These are phyloP conservation scores for Tuber melanosporum DNA, from an alignment of 495 filamentous ascomycete genomes.

Conservation along the genomic window DNA sequence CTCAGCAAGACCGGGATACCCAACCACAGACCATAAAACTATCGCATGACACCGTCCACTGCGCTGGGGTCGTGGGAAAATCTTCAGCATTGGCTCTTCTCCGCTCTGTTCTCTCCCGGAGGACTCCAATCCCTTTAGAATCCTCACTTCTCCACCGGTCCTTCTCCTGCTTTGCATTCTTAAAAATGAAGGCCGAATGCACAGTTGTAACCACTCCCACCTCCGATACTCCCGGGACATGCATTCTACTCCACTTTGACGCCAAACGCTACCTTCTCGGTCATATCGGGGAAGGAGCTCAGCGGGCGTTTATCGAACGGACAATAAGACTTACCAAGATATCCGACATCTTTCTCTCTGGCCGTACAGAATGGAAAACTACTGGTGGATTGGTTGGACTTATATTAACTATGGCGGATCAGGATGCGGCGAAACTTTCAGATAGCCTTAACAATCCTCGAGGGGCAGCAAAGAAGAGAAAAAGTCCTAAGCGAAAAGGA, in stretches of 20 bases:
- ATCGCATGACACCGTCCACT: background rate
- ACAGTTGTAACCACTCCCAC: slow-evolving; percentile 78
- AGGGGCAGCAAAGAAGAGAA: slow-evolving; percentile 38
- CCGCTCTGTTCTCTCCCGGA: slow-evolving; percentile 15
- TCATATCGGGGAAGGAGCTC: slow-evolving; percentile 72
- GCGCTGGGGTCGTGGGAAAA: background rate
- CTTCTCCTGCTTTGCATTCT: slow-evolving; percentile 20
- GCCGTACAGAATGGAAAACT: slow-evolving; percentile 64
- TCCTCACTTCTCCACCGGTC: slow-evolving; percentile 8
- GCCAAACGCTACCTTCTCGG: slow-evolving; percentile 82
- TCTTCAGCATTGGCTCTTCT: slow-evolving; percentile 28
- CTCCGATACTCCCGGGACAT: slow-evolving; percentile 78
- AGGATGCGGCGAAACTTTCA: slow-evolving; percentile 42
- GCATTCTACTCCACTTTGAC: slow-evolving; percentile 68
- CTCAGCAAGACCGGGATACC: background rate
- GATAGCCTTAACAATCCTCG: slow-evolving; percentile 40
- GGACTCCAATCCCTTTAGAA: slow-evolving; percentile 11
- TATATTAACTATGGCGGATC: slow-evolving; percentile 73
- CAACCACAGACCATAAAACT: background rate
- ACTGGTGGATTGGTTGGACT: slow-evolving; percentile 77
- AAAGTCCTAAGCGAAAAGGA: slow-evolving; percentile 30
- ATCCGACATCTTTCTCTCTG: slow-evolving; percentile 72
- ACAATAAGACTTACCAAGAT: slow-evolving; percentile 56
- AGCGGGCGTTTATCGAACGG: slow-evolving; percentile 65
- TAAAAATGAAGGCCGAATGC: slow-evolving; percentile 60